A percentile compares a stretch with the other conserved stretches of the same genome.
Evolutionary conservation across 2,329 filamentous ascomycete species (phyloP).

Genomic region (Aspergillus sp.): DNA sequence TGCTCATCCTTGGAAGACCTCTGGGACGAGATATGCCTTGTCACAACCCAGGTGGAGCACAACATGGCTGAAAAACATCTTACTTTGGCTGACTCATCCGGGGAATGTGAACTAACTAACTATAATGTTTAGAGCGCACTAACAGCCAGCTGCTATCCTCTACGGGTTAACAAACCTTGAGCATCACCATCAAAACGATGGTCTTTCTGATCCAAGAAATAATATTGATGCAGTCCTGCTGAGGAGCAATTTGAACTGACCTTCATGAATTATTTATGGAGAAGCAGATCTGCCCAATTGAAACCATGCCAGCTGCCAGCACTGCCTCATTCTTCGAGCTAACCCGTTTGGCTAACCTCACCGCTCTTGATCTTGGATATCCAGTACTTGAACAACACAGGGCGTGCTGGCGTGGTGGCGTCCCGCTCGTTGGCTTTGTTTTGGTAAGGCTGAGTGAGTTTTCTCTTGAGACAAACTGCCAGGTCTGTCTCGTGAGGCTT

Average conservation of each 20-base stretch:
- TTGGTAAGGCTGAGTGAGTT: slow-evolving; percentile 14
- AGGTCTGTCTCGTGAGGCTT: not conserved
- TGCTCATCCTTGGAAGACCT: not conserved
- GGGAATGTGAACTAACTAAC: not conserved
- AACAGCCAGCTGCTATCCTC: not conserved
- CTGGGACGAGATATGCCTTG: not conserved
- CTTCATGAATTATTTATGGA: slow-evolving; percentile 4
- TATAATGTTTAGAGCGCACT: not conserved
- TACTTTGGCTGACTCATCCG: not conserved
- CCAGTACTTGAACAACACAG: slow-evolving; percentile 7
- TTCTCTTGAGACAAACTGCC: not conserved
- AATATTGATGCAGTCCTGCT: not conserved
- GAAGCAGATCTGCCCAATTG: slow-evolving; percentile 10
- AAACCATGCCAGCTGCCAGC: slow-evolving; percentile 19
- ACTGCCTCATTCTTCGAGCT: slow-evolving; percentile 30
- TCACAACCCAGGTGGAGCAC: not conserved
- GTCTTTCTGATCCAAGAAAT: not conserved
- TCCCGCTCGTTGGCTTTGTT: not conserved
- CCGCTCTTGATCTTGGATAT: slow-evolving; percentile 23
- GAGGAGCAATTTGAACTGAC: not conserved
- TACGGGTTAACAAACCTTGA: not conserved
- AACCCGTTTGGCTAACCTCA: slow-evolving; percentile 25
- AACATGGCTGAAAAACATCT: not conserved
- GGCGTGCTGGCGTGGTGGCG: not conserved
- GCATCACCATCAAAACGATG: not conserved